These are phyloP conservation scores for Ophiocordyceps camponoti-leonardi DNA, from an alignment of 2,329 filamentous ascomycete species.

Conservation along the genomic window DNA sequence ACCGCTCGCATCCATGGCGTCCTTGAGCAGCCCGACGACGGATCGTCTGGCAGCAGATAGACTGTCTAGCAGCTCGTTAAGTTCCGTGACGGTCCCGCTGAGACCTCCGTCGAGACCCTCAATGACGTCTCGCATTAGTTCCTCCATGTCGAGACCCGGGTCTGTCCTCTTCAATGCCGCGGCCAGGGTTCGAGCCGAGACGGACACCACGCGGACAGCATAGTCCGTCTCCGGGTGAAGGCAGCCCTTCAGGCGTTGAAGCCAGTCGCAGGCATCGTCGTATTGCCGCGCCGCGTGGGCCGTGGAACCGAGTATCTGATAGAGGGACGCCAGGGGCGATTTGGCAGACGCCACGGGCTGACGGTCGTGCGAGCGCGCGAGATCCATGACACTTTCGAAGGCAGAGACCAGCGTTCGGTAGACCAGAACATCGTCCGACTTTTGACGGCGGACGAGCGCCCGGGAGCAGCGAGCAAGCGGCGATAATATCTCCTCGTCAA, in stretches of 20 bases:
- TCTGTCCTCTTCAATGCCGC: conserved; percentile 30
- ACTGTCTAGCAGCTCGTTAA: conserved; percentile 43
- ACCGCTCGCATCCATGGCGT: conserved; percentile 7
- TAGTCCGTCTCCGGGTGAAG: conserved; percentile 24
- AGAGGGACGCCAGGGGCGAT: conserved; percentile 27
- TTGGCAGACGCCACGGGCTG: conserved; percentile 18
- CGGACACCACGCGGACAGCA: conserved; percentile 30
- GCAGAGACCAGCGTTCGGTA: conserved; percentile 16
- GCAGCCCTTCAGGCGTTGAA: conserved; percentile 23
- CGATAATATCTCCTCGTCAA: conserved; percentile 46
- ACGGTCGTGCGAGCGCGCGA: conserved; percentile 17
- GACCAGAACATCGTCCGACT: conserved; percentile 18
- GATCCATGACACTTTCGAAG: conserved; percentile 13
- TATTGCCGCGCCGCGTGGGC: conserved; percentile 26
- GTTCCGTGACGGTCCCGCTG: conserved; percentile 38
- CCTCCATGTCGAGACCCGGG: conserved; percentile 18
- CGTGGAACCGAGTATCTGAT: conserved; percentile 34
- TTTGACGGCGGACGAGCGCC: conserved; percentile 38
- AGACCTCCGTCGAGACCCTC: conserved; percentile 39
- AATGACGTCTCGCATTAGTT: conserved; percentile 28
- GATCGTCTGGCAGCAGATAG: conserved; percentile 38
- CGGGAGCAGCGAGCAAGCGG: conserved; percentile 46
- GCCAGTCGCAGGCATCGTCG: conserved; percentile 38
- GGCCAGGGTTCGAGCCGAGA: conserved; percentile 37
- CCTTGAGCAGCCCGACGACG: conserved; percentile 29